Percentiles rank a stretch among this genome's conserved stretches.
These are phyloP conservation scores for Elsinoe arachidis DNA, from an alignment of 2,329 filamentous ascomycete species.

Conservation along the genomic window DNA sequence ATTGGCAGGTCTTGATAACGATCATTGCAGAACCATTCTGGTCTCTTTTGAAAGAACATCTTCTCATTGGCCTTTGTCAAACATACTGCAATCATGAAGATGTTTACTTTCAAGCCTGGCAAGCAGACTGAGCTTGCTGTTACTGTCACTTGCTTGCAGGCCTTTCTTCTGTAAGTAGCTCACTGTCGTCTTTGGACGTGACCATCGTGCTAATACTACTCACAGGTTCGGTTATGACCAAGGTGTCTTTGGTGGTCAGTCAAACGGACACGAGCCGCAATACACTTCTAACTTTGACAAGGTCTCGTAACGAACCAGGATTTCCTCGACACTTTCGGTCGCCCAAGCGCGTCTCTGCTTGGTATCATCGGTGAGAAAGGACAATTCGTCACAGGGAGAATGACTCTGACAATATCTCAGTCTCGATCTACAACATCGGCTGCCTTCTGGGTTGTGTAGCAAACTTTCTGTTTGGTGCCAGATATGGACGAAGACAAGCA, in stretches of 20 bases:
- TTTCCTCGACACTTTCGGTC: conserved; percentile 24
- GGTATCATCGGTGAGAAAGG: conserved; percentile 23
- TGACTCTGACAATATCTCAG: background rate
- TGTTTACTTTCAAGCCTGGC: conserved; percentile 12
- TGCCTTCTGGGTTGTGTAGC: conserved; percentile 28
- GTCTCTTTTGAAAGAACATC: background rate
- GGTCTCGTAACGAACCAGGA: conserved; percentile 24
- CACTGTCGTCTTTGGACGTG: background rate
- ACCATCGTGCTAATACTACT: background rate
- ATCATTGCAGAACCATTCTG: background rate
- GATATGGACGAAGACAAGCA: conserved; percentile 24
- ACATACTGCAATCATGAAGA: background rate
- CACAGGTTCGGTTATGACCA: conserved; percentile 25
- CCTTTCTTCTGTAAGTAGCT: conserved; percentile 9
- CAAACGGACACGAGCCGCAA: background rate
- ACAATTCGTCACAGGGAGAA: background rate
- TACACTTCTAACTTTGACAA: background rate
- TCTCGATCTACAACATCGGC: conserved; percentile 28
- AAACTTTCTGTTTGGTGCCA: conserved; percentile 25
- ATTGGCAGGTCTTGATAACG: background rate
- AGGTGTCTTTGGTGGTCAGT: conserved; percentile 25
- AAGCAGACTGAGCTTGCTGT: conserved; percentile 12
- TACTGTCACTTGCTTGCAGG: conserved; percentile 11
- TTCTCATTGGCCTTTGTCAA: background rate
- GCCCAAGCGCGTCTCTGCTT: conserved; percentile 24